phyloP scores from a whole-genome alignment of 176 grass and related monocot species.

The Carex kokanica region DNA sequence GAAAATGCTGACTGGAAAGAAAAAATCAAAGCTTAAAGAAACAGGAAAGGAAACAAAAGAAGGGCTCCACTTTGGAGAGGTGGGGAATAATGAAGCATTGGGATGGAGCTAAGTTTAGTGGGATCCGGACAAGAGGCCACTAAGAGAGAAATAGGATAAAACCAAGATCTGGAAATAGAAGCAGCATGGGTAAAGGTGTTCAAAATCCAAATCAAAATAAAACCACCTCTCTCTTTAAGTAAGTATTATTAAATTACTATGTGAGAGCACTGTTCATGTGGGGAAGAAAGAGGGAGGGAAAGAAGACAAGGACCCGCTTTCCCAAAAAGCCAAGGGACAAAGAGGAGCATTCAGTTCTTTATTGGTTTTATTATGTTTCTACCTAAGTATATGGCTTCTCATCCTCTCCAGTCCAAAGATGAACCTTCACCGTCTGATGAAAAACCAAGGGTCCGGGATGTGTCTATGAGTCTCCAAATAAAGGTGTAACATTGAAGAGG shows the following conservation, averaged over 20 bases:
- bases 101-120: slow-evolving; percentile 21
- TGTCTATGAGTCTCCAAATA: not conserved
- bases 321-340: slow-evolving; percentile 50
- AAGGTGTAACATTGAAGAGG: not conserved
- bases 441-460: not conserved
- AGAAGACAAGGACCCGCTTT: slow-evolving; percentile 45
- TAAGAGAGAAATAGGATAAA: slow-evolving; percentile 21
- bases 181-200: slow-evolving; percentile 31
- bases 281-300: slow-evolving; percentile 2
- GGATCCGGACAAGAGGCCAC: slow-evolving; percentile 39
- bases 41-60: slow-evolving; percentile 22
- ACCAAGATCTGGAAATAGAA: not conserved
- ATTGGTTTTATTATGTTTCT: slow-evolving; percentile 6
- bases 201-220: slow-evolving; percentile 18
- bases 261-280: not conserved
- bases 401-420: not conserved
- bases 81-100: slow-evolving; percentile 25
- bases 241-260: slow-evolving; percentile 20
- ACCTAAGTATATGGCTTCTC: not conserved
- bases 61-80: slow-evolving; percentile 21
- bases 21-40: not conserved
- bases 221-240: not conserved
- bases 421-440: not conserved
- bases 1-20: slow-evolving; percentile 11
- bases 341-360: slow-evolving; percentile 44